Evolutionary conservation across 23 red algal species (phyloP), one percentile per base, ranked within the genome.

Genomic region (Pyropia haitanensis): DNA sequence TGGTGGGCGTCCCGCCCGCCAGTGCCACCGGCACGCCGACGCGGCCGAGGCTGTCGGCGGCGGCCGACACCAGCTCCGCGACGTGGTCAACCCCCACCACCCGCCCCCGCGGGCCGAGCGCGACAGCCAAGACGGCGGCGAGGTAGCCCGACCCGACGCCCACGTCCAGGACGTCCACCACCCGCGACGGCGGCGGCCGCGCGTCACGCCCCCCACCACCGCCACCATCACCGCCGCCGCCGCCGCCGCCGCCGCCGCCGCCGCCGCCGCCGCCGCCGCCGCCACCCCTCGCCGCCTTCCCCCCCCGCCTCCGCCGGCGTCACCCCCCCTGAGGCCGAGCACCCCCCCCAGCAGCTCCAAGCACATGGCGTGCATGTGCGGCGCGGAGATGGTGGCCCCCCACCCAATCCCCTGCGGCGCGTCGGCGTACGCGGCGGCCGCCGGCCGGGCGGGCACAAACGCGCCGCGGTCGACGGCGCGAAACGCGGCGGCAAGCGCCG

Each of bases 281-380:
- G 46, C 54, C 27, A 17, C 61, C 78, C 52, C 81, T 75, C n/a
- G n/a, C n/a, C n/a, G n/a, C n/a, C n/a, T n/a, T n/a, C 39, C 7
- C 39, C 39, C 39, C 4, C 1, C 5, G 0, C 39, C 7, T 9
- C 39, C 39, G 10, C 10, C 39, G 1, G 39, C 7, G 2, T 46
- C 83, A 58, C 54, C 27, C 27, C 61, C 78, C 52, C 81, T 75
- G 17, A 67, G 57, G 18, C 32, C 56, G 16, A 95, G 64, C 7
- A 75, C 39, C 18, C 53, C 50, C 23, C 58, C 65, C 48, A 95
- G 60, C 18, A 82, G 46, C 65, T 95, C 77, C 22, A 84, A 55
- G 62, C 81, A 83, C 72, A 83, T 87, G 55, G 80, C 89, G 59
- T 95, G 89, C 76, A 95, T 95, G 73, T 95, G 89, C 12, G 89